Percentiles rank a stretch among this genome's conserved stretches.
Evolutionary conservation across 306 rosid species (phyloP).

Genomic region (Medicago lupulina): DNA sequence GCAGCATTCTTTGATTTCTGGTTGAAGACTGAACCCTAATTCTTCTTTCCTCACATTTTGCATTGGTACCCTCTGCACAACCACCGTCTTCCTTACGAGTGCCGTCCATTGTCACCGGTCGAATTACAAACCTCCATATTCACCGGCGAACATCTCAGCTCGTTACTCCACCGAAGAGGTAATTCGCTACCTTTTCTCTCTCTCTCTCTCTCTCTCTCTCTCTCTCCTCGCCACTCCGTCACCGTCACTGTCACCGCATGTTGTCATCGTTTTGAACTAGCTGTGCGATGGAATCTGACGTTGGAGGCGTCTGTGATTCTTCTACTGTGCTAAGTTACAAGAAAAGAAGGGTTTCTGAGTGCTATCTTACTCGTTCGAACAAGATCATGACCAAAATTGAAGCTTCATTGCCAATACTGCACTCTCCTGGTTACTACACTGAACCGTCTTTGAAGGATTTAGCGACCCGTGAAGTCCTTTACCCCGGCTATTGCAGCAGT

Average conservation of each 20-base stretch:
- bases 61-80: no score
- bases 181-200: no score
- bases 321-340: conserved; percentile 43
- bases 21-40: no score
- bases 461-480: conserved; percentile 48
- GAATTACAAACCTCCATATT: no score
- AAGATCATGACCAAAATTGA: conserved; percentile 46
- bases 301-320: conserved; percentile 46
- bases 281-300: conserved; percentile 50
- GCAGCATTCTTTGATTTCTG: no score
- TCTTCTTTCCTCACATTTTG: no score
- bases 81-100: no score
- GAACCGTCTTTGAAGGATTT: conserved; percentile 72
- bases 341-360: conserved; percentile 58
- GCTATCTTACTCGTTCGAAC: conserved; percentile 27
- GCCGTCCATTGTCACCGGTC: no score
- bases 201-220: neutral
- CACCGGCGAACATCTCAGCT: no score
- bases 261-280: conserved; percentile 25
- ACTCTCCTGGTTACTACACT: conserved; percentile 58
- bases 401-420: conserved; percentile 59
- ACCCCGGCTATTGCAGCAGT: conserved; percentile 74
- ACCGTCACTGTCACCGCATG: neutral
- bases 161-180: no score
- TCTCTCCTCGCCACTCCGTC: neutral